Conservation (phyloP, 2,329 filamentous ascomycete genomes). For the Tympanopsis confertula region DNA sequence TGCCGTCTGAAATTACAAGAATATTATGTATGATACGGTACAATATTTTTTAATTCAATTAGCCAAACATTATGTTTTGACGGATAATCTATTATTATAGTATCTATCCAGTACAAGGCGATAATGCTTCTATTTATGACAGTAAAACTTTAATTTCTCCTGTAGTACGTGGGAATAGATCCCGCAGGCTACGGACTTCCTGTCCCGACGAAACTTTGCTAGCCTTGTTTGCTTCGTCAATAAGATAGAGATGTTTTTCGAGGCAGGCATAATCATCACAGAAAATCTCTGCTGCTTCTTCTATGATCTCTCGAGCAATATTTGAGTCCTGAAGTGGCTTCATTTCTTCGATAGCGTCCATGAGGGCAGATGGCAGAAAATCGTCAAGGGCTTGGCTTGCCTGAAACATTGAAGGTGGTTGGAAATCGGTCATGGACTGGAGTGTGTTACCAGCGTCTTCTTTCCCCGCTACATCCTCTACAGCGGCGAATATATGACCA, state of each 20-base stretch:
- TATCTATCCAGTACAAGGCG: too few relatives aligned
- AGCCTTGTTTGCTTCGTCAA: constrained; percentile 34
- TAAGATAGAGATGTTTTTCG: constrained; percentile 45
- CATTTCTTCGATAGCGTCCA: constrained; percentile 79
- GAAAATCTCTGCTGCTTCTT: constrained; percentile 73
- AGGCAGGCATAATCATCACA: constrained; percentile 71
- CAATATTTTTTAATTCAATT: too few relatives aligned
- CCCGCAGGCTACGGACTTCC: constrained; percentile 10
- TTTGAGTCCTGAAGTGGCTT: constrained; percentile 61
- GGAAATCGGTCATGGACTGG: constrained; percentile 33
- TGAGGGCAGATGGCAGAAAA: constrained; percentile 82
- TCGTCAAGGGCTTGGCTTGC: constrained; percentile 73
- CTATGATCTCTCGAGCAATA: constrained; percentile 65
- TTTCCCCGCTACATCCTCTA: constrained; percentile 29
- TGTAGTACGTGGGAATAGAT: constrained; percentile 17
- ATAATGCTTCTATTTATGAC: too few relatives aligned
- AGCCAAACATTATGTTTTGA: too few relatives aligned
- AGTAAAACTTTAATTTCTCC: neutral
- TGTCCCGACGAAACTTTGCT: constrained; percentile 8
- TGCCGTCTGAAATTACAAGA: too few relatives aligned
- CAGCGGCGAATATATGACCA: constrained; percentile 44
- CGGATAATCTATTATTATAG: too few relatives aligned
- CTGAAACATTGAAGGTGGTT: constrained; percentile 45
- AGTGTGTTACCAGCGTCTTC: constrained; percentile 12
- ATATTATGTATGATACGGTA: too few relatives aligned